These are phyloP conservation scores for Backusella circina DNA, from an alignment of 192 early-diverging fungal genomes.

Conservation along the genomic window DNA sequence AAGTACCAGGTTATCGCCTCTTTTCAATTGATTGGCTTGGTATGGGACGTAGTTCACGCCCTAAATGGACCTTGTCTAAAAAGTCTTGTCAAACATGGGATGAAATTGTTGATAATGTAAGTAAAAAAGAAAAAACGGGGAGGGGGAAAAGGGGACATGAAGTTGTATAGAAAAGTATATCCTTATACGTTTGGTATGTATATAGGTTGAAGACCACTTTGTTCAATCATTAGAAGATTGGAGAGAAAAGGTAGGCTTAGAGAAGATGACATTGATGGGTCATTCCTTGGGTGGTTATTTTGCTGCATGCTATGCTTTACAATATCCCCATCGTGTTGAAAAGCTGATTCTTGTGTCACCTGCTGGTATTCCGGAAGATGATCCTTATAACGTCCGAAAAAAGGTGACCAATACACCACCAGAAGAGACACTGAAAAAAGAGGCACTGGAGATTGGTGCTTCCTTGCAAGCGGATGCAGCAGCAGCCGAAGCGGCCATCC, in stretches of 20 bases:
- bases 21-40: constrained; percentile 89
- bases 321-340: constrained; percentile 82
- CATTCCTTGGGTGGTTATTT: constrained; percentile 91
- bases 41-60: constrained; percentile 87
- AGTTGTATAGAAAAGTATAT: not conserved
- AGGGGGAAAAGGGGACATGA: too few relatives aligned
- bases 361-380: constrained; percentile 49
- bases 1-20: constrained; percentile 53
- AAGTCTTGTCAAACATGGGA: constrained; percentile 39
- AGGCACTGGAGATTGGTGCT: constrained; percentile 20
- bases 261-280: constrained; percentile 82
- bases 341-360: constrained; percentile 88
- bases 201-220: constrained; percentile 77
- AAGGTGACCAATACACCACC: constrained; percentile 1
- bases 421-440: constrained; percentile 24
- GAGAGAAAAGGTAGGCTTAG: constrained; percentile 72
- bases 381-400: constrained; percentile 6
- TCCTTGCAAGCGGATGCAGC: constrained; percentile 26
- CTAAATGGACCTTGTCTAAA: constrained; percentile 44
- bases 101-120: constrained; percentile 34
- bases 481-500: not conserved
- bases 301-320: constrained; percentile 77
- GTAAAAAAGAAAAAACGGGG: not conserved
- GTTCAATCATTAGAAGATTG: constrained; percentile 88
- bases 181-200: not conserved